Evolutionary conservation across 441 rosid genomes (phyloP).

Genomic region (Kokia cookei): DNA sequence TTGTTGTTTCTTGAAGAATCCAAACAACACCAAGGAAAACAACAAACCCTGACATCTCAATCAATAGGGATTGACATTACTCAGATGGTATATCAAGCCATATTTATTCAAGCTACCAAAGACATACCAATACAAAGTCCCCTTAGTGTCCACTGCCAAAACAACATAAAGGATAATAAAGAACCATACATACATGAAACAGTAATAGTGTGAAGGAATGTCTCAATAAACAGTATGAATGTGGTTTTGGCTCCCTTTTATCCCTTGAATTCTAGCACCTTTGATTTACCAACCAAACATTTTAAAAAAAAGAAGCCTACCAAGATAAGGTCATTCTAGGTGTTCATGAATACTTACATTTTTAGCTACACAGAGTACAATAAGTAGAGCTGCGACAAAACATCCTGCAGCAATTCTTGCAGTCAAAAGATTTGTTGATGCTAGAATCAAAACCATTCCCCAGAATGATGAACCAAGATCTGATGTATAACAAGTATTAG

Average conservation of each 20-base stretch:
- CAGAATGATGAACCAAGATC: constrained; percentile 43
- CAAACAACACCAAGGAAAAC: constrained; percentile 32
- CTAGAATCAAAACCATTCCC: constrained; percentile 43
- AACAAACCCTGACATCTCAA: constrained; percentile 30
- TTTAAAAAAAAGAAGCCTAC: not conserved
- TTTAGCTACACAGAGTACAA: constrained; percentile 36
- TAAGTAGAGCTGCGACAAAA: constrained; percentile 26
- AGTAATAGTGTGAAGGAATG: not conserved
- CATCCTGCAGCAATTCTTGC: constrained; percentile 46
- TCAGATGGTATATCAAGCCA: not conserved
- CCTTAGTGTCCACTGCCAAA: constrained; percentile 40
- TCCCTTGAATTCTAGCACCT: not conserved
- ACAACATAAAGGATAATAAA: constrained; percentile 5
- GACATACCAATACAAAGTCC: constrained; percentile 42
- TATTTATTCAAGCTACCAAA: constrained; percentile 2
- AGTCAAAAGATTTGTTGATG: constrained; percentile 38
- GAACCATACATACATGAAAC: not conserved
- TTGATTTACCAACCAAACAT: not conserved
- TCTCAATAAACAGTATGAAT: not conserved
- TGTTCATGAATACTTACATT: constrained; percentile 19
- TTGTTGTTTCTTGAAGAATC: constrained; percentile 39
- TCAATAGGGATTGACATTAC: constrained; percentile 6
- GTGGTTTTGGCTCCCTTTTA: not conserved
- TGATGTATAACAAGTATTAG: constrained; percentile 8
- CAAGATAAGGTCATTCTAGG: not conserved